Base-by-base conservation (phyloP, 148 eudicot species). In the Cornus florida region DNA sequence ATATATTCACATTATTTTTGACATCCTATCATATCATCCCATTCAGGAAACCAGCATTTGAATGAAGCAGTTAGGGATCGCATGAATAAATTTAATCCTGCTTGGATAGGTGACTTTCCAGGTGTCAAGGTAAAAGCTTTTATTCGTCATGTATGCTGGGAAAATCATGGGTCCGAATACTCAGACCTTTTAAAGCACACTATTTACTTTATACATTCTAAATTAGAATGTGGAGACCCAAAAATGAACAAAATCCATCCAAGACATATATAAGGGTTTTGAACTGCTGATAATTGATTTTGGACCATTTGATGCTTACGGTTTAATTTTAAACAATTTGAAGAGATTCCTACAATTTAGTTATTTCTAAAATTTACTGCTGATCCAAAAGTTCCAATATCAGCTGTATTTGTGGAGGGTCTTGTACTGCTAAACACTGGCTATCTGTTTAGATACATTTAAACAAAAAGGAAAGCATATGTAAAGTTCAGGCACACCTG, bases 91-190 rank as follows among this genome's bases (percentile, higher is more conserved):
- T 28, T 56, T 59, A 74, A 59, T 74, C 67, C 33, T 59, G 43
- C 67, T 74, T 74, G 77, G 77, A 74, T 74, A n/a, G 77, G 77
- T 28, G 67, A 28, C n/a, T 59, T 17, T 59, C 77, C 77, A 9
- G 77, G 77, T 74, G 67, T 74, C 24, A 74, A 59, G 31, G 77
- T 70, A 70, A 70, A 35, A 35, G 38, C 20, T 62, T n/a, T 35
- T 6, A n/a, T 62, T 6, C 23, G 24, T 62, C 66, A 62, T 19
- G 66, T 62, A 16, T 53, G 1, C 59, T 53, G 17, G 59, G 59
- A 53, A 12, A 53, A 4, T 53, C 59, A 53, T 53, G 24, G 23
- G 6, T 62, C 66, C 19, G 8, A 5, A 19, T 62, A 62, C 22
- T 62, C 66, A 17, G 20, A 38, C 7, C 46, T 70, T 22, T 39